Percentiles rank a stretch among this genome's conserved stretches.
Evolutionary conservation across 2,329 filamentous ascomycete genomes (phyloP).

Genomic region (Berkeleyomyces basicola): DNA sequence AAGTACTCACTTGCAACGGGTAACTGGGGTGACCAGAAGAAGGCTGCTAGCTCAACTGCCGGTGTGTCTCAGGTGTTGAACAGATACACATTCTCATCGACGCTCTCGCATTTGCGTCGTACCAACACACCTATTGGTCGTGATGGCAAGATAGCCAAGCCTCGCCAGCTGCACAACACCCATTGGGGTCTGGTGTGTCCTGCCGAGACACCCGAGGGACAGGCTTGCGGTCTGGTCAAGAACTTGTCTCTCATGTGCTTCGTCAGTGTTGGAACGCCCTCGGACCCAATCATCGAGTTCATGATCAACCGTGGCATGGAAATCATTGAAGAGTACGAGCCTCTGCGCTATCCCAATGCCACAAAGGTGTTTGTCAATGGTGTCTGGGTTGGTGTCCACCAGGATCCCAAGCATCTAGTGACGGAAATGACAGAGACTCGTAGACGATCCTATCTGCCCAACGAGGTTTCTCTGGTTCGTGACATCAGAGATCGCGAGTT

Average conservation of each 20-base stretch:
- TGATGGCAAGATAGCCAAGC: conserved; percentile 96
- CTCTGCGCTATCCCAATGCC: conserved; percentile 67
- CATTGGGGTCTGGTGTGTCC: conserved; percentile 97
- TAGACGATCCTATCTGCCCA: conserved; percentile 66
- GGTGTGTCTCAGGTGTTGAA: conserved; percentile 97
- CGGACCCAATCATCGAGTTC: conserved; percentile 81
- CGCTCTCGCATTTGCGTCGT: conserved; percentile 84
- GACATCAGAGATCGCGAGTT: conserved; percentile 96
- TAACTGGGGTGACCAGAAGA: conserved; percentile 99
- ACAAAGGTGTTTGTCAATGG: conserved; percentile 98
- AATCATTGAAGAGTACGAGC: conserved; percentile 86
- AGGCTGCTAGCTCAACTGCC: conserved; percentile 83
- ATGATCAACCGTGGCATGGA: conserved; percentile 96
- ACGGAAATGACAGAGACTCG: conserved; percentile 61
- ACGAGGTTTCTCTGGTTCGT: conserved; percentile 85
- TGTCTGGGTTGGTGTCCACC: conserved; percentile 91
- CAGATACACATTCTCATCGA: conserved; percentile 93
- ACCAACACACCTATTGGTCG: conserved; percentile 96
- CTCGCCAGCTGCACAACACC: conserved; percentile 92
- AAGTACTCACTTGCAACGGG: conserved; percentile 96
- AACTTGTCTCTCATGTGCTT: conserved; percentile 97
- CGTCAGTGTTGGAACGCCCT: conserved; percentile 85
- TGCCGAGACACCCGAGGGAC: conserved; percentile 92
- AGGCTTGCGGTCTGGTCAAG: conserved; percentile 96
- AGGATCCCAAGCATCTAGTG: conserved; percentile 74